Percentiles rank a stretch among this genome's conserved stretches.
These are phyloP conservation scores for Diplodia mutila DNA, from an alignment of 2,329 filamentous ascomycete genomes.

Conservation along the genomic window DNA sequence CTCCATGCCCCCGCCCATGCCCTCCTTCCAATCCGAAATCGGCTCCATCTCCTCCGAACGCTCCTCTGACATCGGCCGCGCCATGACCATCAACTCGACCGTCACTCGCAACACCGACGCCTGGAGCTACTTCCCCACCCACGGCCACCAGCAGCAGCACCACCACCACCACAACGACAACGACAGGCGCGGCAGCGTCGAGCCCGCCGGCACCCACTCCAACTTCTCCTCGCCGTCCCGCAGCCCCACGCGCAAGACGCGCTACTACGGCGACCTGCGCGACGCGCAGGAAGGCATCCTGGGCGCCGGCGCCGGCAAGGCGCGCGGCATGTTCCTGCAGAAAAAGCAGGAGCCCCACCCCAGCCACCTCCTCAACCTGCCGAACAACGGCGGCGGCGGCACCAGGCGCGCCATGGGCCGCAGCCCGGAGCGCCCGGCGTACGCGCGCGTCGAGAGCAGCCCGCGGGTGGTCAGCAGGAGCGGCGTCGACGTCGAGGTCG, in stretches of 20 bases:
- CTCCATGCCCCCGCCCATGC: conserved; percentile 19
- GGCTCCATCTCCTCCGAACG: conserved; percentile 20
- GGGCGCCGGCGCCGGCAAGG: conserved; percentile 26
- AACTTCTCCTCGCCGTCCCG: conserved; percentile 23
- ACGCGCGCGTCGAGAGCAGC: conserved; percentile 40
- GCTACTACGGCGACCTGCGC: conserved; percentile 54
- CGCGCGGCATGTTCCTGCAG: conserved; percentile 34
- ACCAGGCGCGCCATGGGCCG: conserved; percentile 35
- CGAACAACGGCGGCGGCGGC: conserved; percentile 22
- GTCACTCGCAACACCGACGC: conserved; percentile 32
- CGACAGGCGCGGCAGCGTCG: background rate
- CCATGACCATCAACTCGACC: conserved; percentile 35
- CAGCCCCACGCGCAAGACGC: conserved; percentile 38
- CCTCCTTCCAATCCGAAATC: conserved; percentile 1
- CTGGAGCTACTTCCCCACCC: conserved; percentile 34
- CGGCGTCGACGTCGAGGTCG: conserved; percentile 52
- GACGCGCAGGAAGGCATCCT: conserved; percentile 46
- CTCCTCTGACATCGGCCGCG: conserved; percentile 34
- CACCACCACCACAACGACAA: conserved; percentile 28
- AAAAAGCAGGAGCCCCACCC: conserved; percentile 33
- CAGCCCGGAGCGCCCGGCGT: conserved; percentile 37
- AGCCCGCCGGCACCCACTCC: conserved; percentile 21
- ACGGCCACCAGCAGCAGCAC: conserved; percentile 31
- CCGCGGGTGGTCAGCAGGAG: conserved; percentile 51
- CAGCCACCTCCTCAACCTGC: conserved; percentile 31